A percentile compares a stretch with the other conserved stretches of the same genome.
These are phyloP conservation scores for Russula emetica DNA, from an alignment of 768 basidiomycete genomes.

Conservation along the genomic window DNA sequence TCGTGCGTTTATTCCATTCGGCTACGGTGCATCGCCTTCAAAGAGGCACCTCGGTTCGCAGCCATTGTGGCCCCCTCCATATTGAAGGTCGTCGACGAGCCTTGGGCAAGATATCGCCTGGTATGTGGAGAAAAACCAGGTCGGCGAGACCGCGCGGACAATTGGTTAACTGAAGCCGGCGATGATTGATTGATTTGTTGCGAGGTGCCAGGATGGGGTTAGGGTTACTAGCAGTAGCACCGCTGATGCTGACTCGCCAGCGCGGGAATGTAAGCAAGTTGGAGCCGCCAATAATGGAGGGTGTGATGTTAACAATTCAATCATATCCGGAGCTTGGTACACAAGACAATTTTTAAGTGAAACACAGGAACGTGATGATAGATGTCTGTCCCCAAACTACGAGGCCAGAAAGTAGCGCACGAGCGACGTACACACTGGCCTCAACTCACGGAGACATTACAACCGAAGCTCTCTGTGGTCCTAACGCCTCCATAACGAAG, in stretches of 20 bases:
- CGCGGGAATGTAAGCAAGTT: neutral
- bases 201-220: no score
- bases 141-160: neutral
- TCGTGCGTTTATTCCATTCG: neutral
- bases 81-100: no score
- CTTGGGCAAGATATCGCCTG: neutral
- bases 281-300: no score
- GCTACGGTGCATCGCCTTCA: no score
- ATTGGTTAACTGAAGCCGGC: neutral
- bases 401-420: constrained; percentile 39
- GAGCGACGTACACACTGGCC: constrained; percentile 33
- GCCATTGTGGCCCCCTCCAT: no score
- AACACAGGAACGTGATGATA: neutral
- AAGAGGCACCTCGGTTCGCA: no score
- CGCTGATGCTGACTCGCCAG: neutral
- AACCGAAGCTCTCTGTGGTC: constrained; percentile 42
- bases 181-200: no score
- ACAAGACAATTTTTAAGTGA: neutral
- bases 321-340: neutral
- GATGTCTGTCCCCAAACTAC: constrained; percentile 69
- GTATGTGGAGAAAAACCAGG: neutral
- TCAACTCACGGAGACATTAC: constrained; percentile 62
- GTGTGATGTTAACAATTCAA: neutral
- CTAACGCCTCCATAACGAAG: constrained; percentile 55
- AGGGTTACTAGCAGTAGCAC: no score